These are phyloP conservation scores for Leptographium radiaticola DNA, from an alignment of 2,329 filamentous ascomycete species.

Conservation along the genomic window DNA sequence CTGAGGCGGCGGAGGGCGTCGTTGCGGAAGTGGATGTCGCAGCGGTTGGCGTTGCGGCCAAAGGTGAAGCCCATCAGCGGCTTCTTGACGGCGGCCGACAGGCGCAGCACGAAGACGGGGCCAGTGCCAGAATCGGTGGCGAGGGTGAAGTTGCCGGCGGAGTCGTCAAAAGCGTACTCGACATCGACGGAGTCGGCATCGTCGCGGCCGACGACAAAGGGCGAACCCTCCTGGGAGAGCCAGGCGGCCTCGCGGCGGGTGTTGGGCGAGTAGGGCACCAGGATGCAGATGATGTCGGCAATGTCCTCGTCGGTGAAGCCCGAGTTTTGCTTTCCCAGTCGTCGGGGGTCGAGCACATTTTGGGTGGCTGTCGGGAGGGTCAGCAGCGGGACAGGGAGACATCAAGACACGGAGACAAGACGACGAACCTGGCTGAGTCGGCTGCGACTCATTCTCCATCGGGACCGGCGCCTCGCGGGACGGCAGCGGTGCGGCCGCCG, in stretches of 20 bases:
- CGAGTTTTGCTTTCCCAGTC: constrained; percentile 67
- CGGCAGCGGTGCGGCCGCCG: neutral
- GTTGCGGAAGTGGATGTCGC: constrained; percentile 57
- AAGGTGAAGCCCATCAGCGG: constrained; percentile 68
- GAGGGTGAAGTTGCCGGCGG: constrained; percentile 36
- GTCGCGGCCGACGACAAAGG: constrained; percentile 35
- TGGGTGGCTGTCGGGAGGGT: constrained; percentile 46
- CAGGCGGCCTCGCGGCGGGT: constrained; percentile 57
- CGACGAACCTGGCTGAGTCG: constrained; percentile 10
- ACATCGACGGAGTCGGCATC: constrained; percentile 36
- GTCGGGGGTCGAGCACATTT: constrained; percentile 66
- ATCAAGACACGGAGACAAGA: neutral
- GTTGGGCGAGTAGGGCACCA: constrained; percentile 63
- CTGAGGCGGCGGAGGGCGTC: constrained; percentile 65
- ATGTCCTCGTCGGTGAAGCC: constrained; percentile 73
- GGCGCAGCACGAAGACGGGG: constrained; percentile 64
- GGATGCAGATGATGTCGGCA: constrained; percentile 77
- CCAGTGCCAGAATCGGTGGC: constrained; percentile 33
- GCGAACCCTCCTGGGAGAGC: constrained; percentile 33
- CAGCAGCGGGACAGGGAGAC: neutral
- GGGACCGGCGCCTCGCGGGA: neutral
- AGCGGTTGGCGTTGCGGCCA: constrained; percentile 58
- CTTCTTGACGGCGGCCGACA: constrained; percentile 61
- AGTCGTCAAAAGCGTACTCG: constrained; percentile 38
- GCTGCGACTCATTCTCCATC: constrained; percentile 13